phyloP scores from a whole-genome alignment of 768 basidiomycete species.

The Calocybe gangraenosa region DNA sequence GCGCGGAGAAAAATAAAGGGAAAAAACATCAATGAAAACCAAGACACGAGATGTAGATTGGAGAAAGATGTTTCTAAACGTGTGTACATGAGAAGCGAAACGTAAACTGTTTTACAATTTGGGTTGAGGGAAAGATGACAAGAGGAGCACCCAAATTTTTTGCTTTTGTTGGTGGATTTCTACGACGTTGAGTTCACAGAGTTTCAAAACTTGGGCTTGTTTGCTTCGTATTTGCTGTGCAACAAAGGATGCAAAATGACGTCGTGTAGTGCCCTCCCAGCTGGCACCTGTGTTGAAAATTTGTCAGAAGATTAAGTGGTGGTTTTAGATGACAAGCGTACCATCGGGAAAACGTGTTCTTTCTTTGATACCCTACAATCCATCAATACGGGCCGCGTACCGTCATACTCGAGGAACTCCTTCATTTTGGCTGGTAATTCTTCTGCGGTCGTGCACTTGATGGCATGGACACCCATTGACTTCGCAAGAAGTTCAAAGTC shows the following conservation, averaged over 20 bases:
- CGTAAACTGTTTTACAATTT: no score
- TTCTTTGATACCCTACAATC: conserved; percentile 83
- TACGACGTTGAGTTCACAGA: no score
- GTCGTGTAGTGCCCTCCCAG: conserved; percentile 93
- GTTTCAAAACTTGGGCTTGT: background rate
- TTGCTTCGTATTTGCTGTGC: conserved; percentile 16
- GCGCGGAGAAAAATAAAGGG: no score
- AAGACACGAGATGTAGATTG: no score
- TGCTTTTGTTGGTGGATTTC: no score
- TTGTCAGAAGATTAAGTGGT: no score
- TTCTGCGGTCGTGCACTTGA: conserved; percentile 62
- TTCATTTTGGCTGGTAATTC: conserved; percentile 96
- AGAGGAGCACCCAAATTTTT: no score
- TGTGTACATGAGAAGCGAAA: no score
- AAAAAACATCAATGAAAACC: no score
- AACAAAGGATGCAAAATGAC: conserved; percentile 68
- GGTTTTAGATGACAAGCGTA: conserved; percentile 28
- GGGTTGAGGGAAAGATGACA: no score
- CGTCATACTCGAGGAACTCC: conserved; percentile 96
- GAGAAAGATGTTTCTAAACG: no score
- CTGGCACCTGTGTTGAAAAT: conserved; percentile 78
- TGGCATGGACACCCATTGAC: conserved; percentile 90
- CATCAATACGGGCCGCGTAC: conserved; percentile 79
- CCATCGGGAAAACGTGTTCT: conserved; percentile 93
- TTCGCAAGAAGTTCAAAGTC: conserved; percentile 88